These are phyloP conservation scores for Cardamine chenopodiifolia DNA, from an alignment of 345 rosid genomes.

Conservation along the genomic window DNA sequence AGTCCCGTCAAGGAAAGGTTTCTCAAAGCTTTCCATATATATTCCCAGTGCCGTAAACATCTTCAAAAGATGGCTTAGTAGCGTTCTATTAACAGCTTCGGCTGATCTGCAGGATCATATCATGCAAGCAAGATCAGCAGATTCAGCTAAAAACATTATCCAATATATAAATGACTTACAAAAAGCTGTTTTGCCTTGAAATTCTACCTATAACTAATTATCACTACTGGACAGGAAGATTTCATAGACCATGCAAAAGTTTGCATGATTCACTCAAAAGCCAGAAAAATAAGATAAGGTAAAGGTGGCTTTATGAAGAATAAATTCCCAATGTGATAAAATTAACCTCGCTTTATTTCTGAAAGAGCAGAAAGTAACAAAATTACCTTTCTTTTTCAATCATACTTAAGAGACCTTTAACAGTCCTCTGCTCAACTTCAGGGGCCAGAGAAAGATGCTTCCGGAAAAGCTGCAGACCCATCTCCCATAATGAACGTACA, in stretches of 20 bases:
- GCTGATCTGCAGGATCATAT: slow-evolving; percentile 64
- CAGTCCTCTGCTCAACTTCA: slow-evolving; percentile 96
- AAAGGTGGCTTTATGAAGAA: slow-evolving; percentile 8
- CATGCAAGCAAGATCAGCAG: slow-evolving; percentile 15
- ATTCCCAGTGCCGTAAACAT: slow-evolving; percentile 97
- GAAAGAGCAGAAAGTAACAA: background rate
- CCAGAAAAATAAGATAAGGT: background rate
- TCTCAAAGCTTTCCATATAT: slow-evolving; percentile 93
- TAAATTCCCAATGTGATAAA: background rate
- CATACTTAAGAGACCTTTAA: slow-evolving; percentile 88
- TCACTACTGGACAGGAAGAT: background rate
- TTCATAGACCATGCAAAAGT: slow-evolving; percentile 9
- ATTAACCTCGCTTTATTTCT: background rate
- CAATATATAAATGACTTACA: slow-evolving; percentile 15
- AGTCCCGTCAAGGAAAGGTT: slow-evolving; percentile 85
- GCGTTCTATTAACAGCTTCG: slow-evolving; percentile 89
- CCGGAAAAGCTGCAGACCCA: slow-evolving; percentile 96
- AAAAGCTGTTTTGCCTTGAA: background rate
- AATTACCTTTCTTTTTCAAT: slow-evolving; percentile 92
- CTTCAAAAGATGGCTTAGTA: slow-evolving; percentile 91
- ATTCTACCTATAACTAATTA: background rate
- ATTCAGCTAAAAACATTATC: background rate
- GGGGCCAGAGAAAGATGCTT: slow-evolving; percentile 78
- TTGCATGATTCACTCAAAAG: background rate
- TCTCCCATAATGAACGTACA: slow-evolving; percentile 92